Conservation (phyloP, 768 basidiomycete species). For the Hygrocybe coccinea region DNA sequence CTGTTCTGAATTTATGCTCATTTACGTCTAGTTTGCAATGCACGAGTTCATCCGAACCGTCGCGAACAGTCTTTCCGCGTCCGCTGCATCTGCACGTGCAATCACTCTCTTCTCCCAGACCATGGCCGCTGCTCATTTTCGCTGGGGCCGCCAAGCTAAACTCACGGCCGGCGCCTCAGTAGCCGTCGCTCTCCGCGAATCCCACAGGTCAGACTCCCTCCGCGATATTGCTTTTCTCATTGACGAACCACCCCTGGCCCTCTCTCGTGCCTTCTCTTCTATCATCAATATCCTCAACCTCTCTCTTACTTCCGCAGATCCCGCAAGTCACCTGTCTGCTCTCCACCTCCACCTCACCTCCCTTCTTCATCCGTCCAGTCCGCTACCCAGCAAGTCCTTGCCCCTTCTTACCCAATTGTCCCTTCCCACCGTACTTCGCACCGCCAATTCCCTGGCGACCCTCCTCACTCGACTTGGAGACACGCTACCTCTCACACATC, state of each 20-base stretch:
- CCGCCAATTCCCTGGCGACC: conserved; percentile 43
- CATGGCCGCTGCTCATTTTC: conserved; percentile 52
- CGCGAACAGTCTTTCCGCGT: conserved; percentile 51
- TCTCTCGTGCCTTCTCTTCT: conserved; percentile 53
- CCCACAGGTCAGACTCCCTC: conserved; percentile 60
- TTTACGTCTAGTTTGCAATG: conserved; percentile 51
- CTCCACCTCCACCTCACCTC: conserved; percentile 51
- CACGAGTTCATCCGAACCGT: conserved; percentile 58
- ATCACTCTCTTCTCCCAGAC: conserved; percentile 64
- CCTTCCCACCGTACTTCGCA: conserved; percentile 40
- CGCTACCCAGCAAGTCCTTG: conserved; percentile 29
- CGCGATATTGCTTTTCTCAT: conserved; percentile 65
- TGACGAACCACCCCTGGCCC: conserved; percentile 44
- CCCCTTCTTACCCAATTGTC: conserved; percentile 39
- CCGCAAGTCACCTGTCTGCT: conserved; percentile 52
- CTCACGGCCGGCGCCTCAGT: conserved; percentile 64
- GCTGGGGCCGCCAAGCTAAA: conserved; percentile 74
- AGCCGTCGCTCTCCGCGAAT: conserved; percentile 67
- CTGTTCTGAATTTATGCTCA: conserved; percentile 12
- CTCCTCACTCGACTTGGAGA: conserved; percentile 37
- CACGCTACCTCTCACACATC: conserved; percentile 33
- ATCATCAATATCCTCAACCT: conserved; percentile 51
- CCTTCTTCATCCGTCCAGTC: conserved; percentile 32
- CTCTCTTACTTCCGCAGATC: conserved; percentile 50
- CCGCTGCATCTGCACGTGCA: conserved; percentile 62